A percentile compares a stretch with the other conserved stretches of the same genome.
phyloP scores from a whole-genome alignment of 768 basidiomycete genomes.

The Podaxis sp. region DNA sequence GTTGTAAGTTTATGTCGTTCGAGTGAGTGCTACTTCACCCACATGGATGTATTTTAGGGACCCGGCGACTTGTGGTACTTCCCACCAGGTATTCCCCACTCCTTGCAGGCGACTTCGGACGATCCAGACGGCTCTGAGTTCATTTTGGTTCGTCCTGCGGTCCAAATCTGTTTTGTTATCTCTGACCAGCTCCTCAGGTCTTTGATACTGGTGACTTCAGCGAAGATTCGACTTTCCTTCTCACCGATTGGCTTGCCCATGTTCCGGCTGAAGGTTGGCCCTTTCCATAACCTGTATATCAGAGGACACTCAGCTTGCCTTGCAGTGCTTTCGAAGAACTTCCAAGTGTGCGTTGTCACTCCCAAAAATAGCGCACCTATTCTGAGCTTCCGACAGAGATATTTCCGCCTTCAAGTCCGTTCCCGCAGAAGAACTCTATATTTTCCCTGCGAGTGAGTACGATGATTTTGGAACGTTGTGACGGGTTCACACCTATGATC shows the following conservation, averaged over 20 bases:
- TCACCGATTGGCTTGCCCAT: conserved; percentile 58
- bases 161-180: background rate
- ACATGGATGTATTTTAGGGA: conserved; percentile 25
- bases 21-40: background rate
- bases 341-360: conserved; percentile 32
- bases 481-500: conserved; percentile 21
- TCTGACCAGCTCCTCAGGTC: conserved; percentile 30
- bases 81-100: conserved; percentile 56
- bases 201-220: conserved; percentile 52
- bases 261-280: conserved; percentile 46
- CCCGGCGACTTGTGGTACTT: conserved; percentile 58
- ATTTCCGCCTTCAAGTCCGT: conserved; percentile 41
- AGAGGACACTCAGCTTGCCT: background rate
- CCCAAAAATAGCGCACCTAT: background rate
- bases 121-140: conserved; percentile 50
- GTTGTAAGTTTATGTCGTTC: conserved; percentile 35
- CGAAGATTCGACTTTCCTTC: conserved; percentile 55
- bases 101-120: conserved; percentile 49
- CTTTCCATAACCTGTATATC: background rate
- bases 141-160: conserved; percentile 35
- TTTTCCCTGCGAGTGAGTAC: conserved; percentile 46
- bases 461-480: background rate
- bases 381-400: conserved; percentile 20
- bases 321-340: conserved; percentile 52
- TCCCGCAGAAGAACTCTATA: conserved; percentile 48